A percentile compares a stretch with the other conserved stretches of the same genome.
phyloP scores from a whole-genome alignment of 495 filamentous ascomycete species.

The Penicillium alfredii region DNA sequence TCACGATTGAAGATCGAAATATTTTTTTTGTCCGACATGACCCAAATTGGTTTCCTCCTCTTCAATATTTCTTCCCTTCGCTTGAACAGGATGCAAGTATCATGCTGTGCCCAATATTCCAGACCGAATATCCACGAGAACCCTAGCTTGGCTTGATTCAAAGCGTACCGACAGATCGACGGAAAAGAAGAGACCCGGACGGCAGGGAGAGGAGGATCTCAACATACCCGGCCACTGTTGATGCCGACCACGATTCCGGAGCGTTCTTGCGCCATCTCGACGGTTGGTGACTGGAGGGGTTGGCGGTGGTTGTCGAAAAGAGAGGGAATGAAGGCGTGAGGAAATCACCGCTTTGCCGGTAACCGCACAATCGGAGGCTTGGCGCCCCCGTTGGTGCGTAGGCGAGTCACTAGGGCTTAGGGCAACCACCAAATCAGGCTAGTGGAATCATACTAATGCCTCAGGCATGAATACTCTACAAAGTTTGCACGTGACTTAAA shows the following conservation, averaged over 20 bases:
- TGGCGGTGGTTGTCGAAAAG: slow-evolving; percentile 43
- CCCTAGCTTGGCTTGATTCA: slow-evolving; percentile 13
- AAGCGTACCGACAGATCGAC: slow-evolving; percentile 11
- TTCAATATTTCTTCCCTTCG: slow-evolving; percentile 3
- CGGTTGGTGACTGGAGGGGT: slow-evolving; percentile 39
- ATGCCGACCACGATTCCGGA: slow-evolving; percentile 74
- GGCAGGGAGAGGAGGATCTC: slow-evolving; percentile 9
- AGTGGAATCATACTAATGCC: slow-evolving; percentile 3
- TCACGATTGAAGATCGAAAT: slow-evolving; percentile 4
- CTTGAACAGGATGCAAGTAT: no score
- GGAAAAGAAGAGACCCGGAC: slow-evolving; percentile 15
- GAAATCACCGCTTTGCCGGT: slow-evolving; percentile 30
- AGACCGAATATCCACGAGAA: slow-evolving; percentile 6
- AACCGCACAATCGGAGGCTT: slow-evolving; percentile 31
- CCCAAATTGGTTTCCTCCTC: no score
- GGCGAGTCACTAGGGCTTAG: slow-evolving; percentile 29
- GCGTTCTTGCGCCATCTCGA: slow-evolving; percentile 58
- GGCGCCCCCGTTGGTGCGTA: slow-evolving; percentile 28
- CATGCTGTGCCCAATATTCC: not conserved
- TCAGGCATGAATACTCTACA: slow-evolving; percentile 3
- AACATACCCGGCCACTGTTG: slow-evolving; percentile 85
- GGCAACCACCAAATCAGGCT: slow-evolving; percentile 20
- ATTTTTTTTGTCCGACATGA: no score
- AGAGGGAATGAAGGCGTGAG: slow-evolving; percentile 32
- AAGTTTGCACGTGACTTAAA: slow-evolving; percentile 5